These are phyloP conservation scores for Xerocomellus chrysenteron DNA, from an alignment of 768 basidiomycete genomes.

Conservation along the genomic window DNA sequence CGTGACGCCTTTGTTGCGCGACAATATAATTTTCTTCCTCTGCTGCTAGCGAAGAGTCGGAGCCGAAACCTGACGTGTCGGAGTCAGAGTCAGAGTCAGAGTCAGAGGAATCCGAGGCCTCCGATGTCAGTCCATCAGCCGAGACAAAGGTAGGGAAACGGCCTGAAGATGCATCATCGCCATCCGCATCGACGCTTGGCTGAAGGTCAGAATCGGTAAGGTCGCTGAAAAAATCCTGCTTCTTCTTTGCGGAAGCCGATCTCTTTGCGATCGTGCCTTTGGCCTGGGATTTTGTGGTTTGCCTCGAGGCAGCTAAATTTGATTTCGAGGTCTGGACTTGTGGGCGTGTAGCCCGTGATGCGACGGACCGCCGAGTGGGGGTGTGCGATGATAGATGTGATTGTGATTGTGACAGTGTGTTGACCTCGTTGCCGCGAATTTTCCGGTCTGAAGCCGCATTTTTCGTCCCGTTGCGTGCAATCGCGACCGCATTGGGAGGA, in stretches of 20 bases:
- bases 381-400: slow-evolving; percentile 32
- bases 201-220: slow-evolving; percentile 29
- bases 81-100: slow-evolving; percentile 36
- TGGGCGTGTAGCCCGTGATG: slow-evolving; percentile 26
- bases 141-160: slow-evolving; percentile 69
- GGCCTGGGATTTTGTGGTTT: slow-evolving; percentile 38
- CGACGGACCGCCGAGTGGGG: slow-evolving; percentile 18
- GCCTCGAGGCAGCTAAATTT: slow-evolving; percentile 36
- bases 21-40: slow-evolving; percentile 65
- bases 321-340: slow-evolving; percentile 24
- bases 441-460: slow-evolving; percentile 20
- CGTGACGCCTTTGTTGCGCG: slow-evolving; percentile 44
- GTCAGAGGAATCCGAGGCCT: slow-evolving; percentile 46
- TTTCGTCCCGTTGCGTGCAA: slow-evolving; percentile 30
- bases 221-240: slow-evolving; percentile 12
- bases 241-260: slow-evolving; percentile 20
- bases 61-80: slow-evolving; percentile 40
- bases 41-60: slow-evolving; percentile 56
- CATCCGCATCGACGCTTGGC: slow-evolving; percentile 38
- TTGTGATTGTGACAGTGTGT: slow-evolving; percentile 37
- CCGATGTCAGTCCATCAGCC: slow-evolving; percentile 55
- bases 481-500: slow-evolving; percentile 48
- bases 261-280: slow-evolving; percentile 36
- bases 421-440: slow-evolving; percentile 33
- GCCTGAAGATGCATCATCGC: slow-evolving; percentile 33